These are phyloP conservation scores for Urtica urens DNA, from an alignment of 306 rosid species.

Conservation along the genomic window DNA sequence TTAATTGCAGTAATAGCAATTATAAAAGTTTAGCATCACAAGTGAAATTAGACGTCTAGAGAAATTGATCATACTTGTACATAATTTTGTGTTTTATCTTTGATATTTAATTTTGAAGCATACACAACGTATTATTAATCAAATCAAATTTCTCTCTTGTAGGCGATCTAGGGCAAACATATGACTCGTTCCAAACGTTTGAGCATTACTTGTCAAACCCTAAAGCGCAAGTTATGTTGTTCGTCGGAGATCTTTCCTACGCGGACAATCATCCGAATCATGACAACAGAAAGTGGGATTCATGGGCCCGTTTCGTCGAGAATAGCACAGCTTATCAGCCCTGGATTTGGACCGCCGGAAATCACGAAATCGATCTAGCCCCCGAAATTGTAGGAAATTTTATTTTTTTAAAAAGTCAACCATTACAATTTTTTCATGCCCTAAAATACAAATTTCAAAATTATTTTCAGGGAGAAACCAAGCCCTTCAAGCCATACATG, in stretches of 20 bases:
- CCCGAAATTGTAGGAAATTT: slow-evolving; percentile 47
- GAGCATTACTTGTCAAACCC: slow-evolving; percentile 54
- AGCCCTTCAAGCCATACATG: slow-evolving; percentile 11
- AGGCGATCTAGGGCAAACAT: slow-evolving; percentile 89
- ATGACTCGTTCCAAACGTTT: slow-evolving; percentile 62
- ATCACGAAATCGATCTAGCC: slow-evolving; percentile 67
- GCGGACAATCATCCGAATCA: slow-evolving; percentile 62
- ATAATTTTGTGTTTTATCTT: too few relatives aligned
- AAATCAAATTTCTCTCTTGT: too few relatives aligned
- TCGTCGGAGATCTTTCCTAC: slow-evolving; percentile 74
- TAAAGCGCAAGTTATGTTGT: slow-evolving; percentile 47
- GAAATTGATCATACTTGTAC: too few relatives aligned
- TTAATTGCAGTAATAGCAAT: too few relatives aligned
- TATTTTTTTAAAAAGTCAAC: background rate
- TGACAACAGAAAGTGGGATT: slow-evolving; percentile 66
- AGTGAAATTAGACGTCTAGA: too few relatives aligned
- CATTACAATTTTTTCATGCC: too few relatives aligned
- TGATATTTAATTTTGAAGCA: too few relatives aligned
- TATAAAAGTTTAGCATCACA: too few relatives aligned
- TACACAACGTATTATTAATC: too few relatives aligned
- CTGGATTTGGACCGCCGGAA: slow-evolving; percentile 90
- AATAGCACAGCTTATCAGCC: slow-evolving; percentile 87
- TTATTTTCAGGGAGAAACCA: slow-evolving; percentile 6
- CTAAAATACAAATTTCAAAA: too few relatives aligned
- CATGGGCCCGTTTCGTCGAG: slow-evolving; percentile 71